Conservation (phyloP, 805 yeast species). For the Jamesozyma lodderae region DNA sequence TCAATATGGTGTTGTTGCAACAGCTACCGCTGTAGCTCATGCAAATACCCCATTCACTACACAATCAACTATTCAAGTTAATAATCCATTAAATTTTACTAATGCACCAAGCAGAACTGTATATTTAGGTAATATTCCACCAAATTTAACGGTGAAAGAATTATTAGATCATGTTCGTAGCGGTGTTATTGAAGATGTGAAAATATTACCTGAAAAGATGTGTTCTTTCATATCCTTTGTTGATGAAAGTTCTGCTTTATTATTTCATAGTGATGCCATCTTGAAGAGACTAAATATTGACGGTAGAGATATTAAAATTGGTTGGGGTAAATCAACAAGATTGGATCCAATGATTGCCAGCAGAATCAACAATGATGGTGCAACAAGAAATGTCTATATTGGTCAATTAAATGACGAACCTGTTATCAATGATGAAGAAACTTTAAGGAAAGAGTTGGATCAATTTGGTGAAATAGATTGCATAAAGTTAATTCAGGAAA, state of each 20-base stretch:
- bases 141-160: slow-evolving; percentile 71
- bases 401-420: slow-evolving; percentile 62
- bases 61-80: slow-evolving; percentile 10
- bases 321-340: slow-evolving; percentile 84
- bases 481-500: slow-evolving; percentile 67
- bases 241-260: slow-evolving; percentile 78
- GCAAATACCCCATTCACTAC: slow-evolving; percentile 11
- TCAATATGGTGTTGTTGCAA: slow-evolving; percentile 8
- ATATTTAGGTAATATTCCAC: slow-evolving; percentile 80
- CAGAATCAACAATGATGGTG: slow-evolving; percentile 75
- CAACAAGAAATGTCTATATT: slow-evolving; percentile 87
- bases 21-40: slow-evolving; percentile 23
- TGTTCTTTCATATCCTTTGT: slow-evolving; percentile 88
- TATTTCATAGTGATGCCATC: slow-evolving; percentile 90
- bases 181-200: slow-evolving; percentile 76
- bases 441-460: slow-evolving; percentile 54
- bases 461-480: slow-evolving; percentile 80
- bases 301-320: slow-evolving; percentile 75
- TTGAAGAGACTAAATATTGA: slow-evolving; percentile 72
- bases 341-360: slow-evolving; percentile 66
- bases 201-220: slow-evolving; percentile 70
- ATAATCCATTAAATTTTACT: slow-evolving; percentile 27
- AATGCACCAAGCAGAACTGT: slow-evolving; percentile 75
- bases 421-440: slow-evolving; percentile 42
- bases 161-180: slow-evolving; percentile 83